Conservation (phyloP, 106 monocot species). For the Allium sativum region DNA sequence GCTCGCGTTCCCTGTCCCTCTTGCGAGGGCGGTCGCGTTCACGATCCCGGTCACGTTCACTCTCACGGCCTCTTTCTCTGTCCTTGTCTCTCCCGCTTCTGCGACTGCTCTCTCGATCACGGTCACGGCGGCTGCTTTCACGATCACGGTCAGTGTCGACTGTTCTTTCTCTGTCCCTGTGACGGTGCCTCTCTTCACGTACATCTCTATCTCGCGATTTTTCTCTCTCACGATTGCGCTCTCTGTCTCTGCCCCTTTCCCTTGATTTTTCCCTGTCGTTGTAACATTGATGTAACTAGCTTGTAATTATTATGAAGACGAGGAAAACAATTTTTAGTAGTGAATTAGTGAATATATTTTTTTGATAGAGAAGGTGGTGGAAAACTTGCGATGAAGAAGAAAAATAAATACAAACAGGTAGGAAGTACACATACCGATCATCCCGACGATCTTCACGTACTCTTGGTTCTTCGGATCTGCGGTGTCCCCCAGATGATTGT, state of each 20-base stretch:
- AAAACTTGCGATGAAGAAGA: background rate
- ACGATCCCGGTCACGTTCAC: constrained; percentile 18
- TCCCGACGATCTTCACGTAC: constrained; percentile 44
- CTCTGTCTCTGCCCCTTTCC: constrained; percentile 56
- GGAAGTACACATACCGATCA: constrained; percentile 29
- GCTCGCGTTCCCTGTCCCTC: constrained; percentile 8
- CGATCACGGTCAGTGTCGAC: constrained; percentile 32
- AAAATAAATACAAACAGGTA: too few relatives aligned
- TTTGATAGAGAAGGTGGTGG: background rate
- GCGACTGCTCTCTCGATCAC: constrained; percentile 20
- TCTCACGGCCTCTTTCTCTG: constrained; percentile 26
- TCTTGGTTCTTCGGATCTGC: constrained; percentile 77
- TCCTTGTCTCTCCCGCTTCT: constrained; percentile 18
- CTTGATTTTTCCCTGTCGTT: constrained; percentile 60
- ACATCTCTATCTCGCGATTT: constrained; percentile 28
- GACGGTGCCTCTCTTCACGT: constrained; percentile 37
- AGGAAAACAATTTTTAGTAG: background rate
- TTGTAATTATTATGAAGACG: background rate
- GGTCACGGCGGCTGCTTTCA: constrained; percentile 32
- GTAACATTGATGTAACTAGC: background rate
- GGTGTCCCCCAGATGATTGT: constrained; percentile 32
- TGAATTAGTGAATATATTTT: background rate
- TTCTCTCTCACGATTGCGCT: constrained; percentile 38
- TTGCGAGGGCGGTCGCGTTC: background rate
- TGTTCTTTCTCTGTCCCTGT: constrained; percentile 23